Evolutionary conservation across 139 green algal genomes (phyloP).

Genomic region (Edaphochlamys debaryana): DNA sequence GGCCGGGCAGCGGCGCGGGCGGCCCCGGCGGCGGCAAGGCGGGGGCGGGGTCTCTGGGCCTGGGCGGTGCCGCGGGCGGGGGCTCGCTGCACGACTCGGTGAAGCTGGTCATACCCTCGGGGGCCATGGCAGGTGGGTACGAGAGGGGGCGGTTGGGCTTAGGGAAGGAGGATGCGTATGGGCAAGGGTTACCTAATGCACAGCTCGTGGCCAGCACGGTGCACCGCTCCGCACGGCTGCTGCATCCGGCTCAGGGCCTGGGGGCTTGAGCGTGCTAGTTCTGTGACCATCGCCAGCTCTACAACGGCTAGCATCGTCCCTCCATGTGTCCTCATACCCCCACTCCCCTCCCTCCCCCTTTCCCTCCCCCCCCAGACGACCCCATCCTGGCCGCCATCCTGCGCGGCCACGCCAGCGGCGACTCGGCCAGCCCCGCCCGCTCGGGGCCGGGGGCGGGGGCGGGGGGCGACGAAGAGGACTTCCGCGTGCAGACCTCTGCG

Average conservation of each 20-base stretch:
- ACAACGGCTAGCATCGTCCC: too few species aligned
- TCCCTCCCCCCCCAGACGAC: slow-evolving; percentile 4
- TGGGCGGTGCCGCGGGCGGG: not conserved
- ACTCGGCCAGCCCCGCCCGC: not conserved
- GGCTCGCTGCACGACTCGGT: slow-evolving; percentile 13
- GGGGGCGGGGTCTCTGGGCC: too few species aligned
- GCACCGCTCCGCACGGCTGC: too few species aligned
- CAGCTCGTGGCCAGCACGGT: too few species aligned
- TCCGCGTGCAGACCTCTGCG: slow-evolving; percentile 11
- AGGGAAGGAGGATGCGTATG: too few species aligned
- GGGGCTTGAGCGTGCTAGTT: too few species aligned
- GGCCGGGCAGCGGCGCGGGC: too few species aligned
- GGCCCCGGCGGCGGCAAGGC: not conserved
- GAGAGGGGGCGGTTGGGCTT: too few species aligned
- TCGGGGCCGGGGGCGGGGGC: not conserved
- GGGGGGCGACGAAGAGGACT: not conserved
- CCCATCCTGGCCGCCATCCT: slow-evolving; percentile 29
- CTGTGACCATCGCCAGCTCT: too few species aligned
- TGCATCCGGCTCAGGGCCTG: too few species aligned
- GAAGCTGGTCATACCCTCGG: slow-evolving; percentile 16
- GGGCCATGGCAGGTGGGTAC: too few species aligned
- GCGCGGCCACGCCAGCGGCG: slow-evolving; percentile 4
- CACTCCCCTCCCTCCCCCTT: not conserved
- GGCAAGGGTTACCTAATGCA: too few species aligned
- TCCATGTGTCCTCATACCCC: not conserved